These are phyloP conservation scores for Hamigera avellanea DNA, from an alignment of 495 filamentous ascomycete species.

Conservation along the genomic window DNA sequence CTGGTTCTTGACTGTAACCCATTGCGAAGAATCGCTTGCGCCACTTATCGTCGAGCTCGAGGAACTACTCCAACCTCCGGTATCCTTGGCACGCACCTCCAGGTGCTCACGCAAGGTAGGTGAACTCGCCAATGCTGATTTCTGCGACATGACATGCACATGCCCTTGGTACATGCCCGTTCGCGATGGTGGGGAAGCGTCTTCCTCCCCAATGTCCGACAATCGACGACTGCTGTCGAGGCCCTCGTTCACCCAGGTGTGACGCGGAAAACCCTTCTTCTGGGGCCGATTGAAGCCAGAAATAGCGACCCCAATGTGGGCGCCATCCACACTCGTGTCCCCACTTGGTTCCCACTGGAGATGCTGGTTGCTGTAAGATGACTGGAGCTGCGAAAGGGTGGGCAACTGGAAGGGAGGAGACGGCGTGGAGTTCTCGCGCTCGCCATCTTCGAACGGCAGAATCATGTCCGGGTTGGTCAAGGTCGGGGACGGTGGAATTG, in stretches of 20 bases:
- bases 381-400: slow-evolving; percentile 25
- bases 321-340: neutral
- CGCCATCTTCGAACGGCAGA: slow-evolving; percentile 50
- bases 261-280: slow-evolving; percentile 30
- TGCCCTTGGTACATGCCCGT: too few species aligned
- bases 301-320: slow-evolving; percentile 13
- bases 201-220: slow-evolving; percentile 63
- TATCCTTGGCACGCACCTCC: slow-evolving; percentile 8
- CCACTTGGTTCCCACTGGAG: neutral
- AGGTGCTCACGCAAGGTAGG: slow-evolving; percentile 6
- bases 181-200: slow-evolving; percentile 17
- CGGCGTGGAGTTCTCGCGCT: slow-evolving; percentile 42
- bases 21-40: slow-evolving; percentile 17
- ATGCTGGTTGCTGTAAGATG: slow-evolving; percentile 12
- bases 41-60: slow-evolving; percentile 31
- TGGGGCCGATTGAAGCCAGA: slow-evolving; percentile 12
- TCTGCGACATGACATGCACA: slow-evolving; percentile 2
- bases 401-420: slow-evolving; percentile 35
- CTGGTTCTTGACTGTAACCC: slow-evolving; percentile 7
- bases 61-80: slow-evolving; percentile 20
- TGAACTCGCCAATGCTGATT: slow-evolving; percentile 7
- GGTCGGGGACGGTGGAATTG: slow-evolving; percentile 56
- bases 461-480: slow-evolving; percentile 95
- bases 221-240: slow-evolving; percentile 49
- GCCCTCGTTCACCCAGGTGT: slow-evolving; percentile 39